Evolutionary conservation across 2,329 filamentous ascomycete genomes (phyloP).

Genomic region (Trichoderma sp.): DNA sequence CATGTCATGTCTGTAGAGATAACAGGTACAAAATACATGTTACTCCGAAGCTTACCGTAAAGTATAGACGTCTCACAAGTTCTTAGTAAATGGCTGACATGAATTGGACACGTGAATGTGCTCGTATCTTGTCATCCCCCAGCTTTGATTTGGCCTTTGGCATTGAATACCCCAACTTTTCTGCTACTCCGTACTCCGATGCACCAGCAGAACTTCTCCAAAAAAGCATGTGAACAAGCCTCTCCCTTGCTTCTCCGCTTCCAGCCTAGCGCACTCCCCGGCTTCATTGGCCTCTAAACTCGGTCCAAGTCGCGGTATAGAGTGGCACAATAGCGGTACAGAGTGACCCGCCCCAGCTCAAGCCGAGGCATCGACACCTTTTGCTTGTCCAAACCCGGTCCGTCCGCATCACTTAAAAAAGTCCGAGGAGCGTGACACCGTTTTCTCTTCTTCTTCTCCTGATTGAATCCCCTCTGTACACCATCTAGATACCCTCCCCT

Average conservation of each 20-base stretch:
- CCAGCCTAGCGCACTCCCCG: constrained; percentile 8
- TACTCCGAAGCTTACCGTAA: not conserved
- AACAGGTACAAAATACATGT: not conserved
- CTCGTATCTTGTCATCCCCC: not conserved
- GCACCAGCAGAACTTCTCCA: too few relatives aligned
- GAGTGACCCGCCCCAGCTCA: constrained; percentile 14
- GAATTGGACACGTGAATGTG: not conserved
- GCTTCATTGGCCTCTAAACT: not conserved
- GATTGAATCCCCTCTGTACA: not conserved
- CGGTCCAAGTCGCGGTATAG: constrained; percentile 8
- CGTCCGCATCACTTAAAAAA: constrained; percentile 8
- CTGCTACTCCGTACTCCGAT: not conserved
- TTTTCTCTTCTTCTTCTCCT: not conserved
- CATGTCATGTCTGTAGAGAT: not conserved
- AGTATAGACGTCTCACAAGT: not conserved
- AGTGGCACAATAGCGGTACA: not conserved
- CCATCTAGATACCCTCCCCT: not conserved
- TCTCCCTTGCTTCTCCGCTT: not conserved
- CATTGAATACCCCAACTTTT: not conserved
- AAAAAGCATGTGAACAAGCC: constrained; percentile 15
- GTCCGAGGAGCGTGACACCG: not conserved
- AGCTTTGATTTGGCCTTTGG: not conserved
- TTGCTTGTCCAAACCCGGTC: not conserved
- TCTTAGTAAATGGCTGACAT: not conserved
- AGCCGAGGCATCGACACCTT: constrained; percentile 18